Conservation (phyloP, 331 rosid genomes). For the Acacia pycnantha region DNA sequence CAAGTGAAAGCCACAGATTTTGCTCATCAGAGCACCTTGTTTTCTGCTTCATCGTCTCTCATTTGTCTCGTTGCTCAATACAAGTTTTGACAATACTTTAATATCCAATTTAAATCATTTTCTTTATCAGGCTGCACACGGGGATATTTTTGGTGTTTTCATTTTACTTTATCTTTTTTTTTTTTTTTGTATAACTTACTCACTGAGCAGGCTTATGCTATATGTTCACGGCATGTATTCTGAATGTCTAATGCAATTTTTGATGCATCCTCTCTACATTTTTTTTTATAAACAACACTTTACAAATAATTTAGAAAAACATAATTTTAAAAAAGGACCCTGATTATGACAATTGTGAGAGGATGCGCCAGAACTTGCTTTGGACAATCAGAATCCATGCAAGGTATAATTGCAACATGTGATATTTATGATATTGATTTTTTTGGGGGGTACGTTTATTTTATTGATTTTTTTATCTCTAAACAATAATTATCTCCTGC, state of each 20-base stretch:
- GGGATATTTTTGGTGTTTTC: neutral
- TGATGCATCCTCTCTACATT: neutral
- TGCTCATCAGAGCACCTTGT: constrained; percentile 4
- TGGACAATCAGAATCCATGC: neutral
- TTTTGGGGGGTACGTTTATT: neutral
- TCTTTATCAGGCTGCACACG: constrained; percentile 1
- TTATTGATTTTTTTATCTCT: neutral
- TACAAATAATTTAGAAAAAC: neutral
- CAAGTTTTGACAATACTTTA: neutral
- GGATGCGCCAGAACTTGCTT: neutral
- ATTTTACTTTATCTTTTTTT: neutral
- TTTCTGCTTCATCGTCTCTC: neutral
- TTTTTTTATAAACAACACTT: neutral
- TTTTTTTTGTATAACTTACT: neutral
- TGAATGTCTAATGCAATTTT: neutral
- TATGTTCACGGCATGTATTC: neutral
- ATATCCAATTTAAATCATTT: neutral
- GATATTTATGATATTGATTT: neutral
- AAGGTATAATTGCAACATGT: neutral
- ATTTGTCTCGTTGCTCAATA: neutral
- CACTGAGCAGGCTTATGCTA: neutral
- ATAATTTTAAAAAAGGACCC: neutral
- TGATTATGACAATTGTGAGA: neutral
- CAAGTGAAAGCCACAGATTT: neutral
- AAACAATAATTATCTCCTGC: neutral